Base-by-base conservation (phyloP, 768 basidiomycete species). In the Austroboletus eburneus region DNA sequence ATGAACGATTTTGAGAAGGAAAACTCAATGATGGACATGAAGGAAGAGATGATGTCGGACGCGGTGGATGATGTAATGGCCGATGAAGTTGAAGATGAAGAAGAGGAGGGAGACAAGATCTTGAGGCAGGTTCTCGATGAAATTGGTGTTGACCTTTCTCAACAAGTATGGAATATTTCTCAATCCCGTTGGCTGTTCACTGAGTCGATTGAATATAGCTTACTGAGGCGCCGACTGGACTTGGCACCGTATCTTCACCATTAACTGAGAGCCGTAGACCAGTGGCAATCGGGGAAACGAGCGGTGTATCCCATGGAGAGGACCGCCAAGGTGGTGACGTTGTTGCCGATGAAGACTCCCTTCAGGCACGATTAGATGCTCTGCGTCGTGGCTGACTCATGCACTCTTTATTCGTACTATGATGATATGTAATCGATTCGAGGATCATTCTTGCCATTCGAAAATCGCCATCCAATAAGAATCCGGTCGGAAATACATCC, bases 1-100 rank as follows among this genome's bases (percentile, higher is more conserved):
- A 94, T 99, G 90, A 91, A 84, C 57, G 95, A 99, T 38, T 99
- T 99, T 59, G 96, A 99, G 73, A 87, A 83, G 60, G 96, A 99
- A 70, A 95, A 87, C 57, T 83, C 91, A 5, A 91, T 85, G 70
- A 99, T 99, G 96, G 96, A 99, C 69, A 98, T 99, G 96, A 99
- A 97, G 67, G 96, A 97, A 69, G 95, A 96, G 66, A 97, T 98
- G 90, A 99, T 97, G 96, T 91, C 89, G 18, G 96, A 98, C 50
- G 87, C 92, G 13, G 88, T 98, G 14, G 96, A 98, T 68, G 95
- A 97, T 57, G 94, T 87, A 40, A 95, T 97, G 87, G 91, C 94
- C 53, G 85, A 87, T 25, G 93, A 92, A 13, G 69, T 69, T 24
- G 94, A 94, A 58, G 95, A 95, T 42, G 95, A 98, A 67, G 96